Base-by-base conservation (phyloP, 2,329 filamentous ascomycete species). In the Aspergillus sp. region DNA sequence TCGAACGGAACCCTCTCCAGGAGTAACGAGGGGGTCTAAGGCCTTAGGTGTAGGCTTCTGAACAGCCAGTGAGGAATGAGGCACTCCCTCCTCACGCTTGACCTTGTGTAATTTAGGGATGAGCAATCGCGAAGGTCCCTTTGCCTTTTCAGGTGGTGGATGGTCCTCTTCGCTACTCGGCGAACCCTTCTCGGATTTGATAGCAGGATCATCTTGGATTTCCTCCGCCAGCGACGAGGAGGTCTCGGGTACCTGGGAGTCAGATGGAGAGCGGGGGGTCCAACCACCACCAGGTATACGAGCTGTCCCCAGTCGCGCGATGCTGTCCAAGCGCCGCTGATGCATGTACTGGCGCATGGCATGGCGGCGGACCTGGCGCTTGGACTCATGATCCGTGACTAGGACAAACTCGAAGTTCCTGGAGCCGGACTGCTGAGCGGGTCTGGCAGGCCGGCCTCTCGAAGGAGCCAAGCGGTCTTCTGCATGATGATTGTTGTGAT, bases 321-420 rank as follows among this genome's bases (percentile, higher is more conserved):
- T 73, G 52, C 71, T 69, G 54, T 73, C 71, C 42, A 71, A 63
- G 21, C 71, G 71, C 32, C 71, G 67, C 59, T 73, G 67, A 48
- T 71, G 71, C 67, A 73, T 72, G 61, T 73, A 73, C 60, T 73
- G 71, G 42, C 71, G 71, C 71, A 73, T 73, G n/a, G 71, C 71
- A 73, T 73, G 71, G 30, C 71, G 71, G 21, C 71, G 71, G 39
- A 73, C 71, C 62, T 73, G 71, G 17, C 68, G 71, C 41, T 71
- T 66, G 23, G 71, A 73, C 59, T 69, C 71, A 17, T 66, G 65
- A 62, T 73, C 71, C 21, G 71, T 73, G 30, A 73, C 71, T 51
- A 73, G 62, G 25, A 73, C 71, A 61, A 73, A 73, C 54, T 73
- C 71, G 59, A 73, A 73, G 54, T 64, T 70, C 58, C 66, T 68